Conservation (phyloP, 1,139 yeast species). For the Scheffersomyces quercinus region DNA sequence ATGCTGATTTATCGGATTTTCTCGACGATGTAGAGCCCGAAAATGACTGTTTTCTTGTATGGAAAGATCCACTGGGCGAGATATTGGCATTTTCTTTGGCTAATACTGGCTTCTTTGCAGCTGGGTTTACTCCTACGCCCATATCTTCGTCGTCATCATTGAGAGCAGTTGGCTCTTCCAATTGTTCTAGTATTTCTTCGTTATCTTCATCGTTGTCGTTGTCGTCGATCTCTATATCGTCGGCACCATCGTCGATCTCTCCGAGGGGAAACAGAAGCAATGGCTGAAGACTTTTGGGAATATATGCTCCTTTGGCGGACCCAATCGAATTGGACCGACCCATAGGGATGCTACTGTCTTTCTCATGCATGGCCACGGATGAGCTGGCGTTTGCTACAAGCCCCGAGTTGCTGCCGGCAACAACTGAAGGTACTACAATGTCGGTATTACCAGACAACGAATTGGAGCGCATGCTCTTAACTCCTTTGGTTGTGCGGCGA, state of each 20-base stretch:
- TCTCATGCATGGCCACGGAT: neutral
- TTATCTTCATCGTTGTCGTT: constrained; percentile 3
- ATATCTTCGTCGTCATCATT: constrained; percentile 2
- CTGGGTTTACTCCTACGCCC: constrained; percentile 5
- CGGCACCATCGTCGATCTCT: constrained; percentile 4
- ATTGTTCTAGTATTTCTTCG: constrained; percentile 1
- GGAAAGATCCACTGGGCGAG: no score
- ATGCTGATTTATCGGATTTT: constrained; percentile 5
- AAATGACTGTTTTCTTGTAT: no score
- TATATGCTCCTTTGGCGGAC: constrained; percentile 14
- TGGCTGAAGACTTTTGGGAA: constrained; percentile 29
- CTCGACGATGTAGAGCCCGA: neutral
- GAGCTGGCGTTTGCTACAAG: neutral
- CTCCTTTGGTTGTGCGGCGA: constrained; percentile 21
- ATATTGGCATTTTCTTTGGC: neutral
- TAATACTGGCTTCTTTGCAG: neutral
- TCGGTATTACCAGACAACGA: neutral
- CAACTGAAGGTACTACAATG: neutral
- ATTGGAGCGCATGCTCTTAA: neutral
- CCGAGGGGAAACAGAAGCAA: constrained; percentile 23
- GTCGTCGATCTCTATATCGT: constrained; percentile 1
- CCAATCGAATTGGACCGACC: constrained; percentile 8
- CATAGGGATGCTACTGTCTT: neutral
- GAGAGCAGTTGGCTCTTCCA: neutral
- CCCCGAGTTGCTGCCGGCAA: neutral